These are phyloP conservation scores for Oidiodendron maius DNA, from an alignment of 495 filamentous ascomycete species.

Conservation along the genomic window DNA sequence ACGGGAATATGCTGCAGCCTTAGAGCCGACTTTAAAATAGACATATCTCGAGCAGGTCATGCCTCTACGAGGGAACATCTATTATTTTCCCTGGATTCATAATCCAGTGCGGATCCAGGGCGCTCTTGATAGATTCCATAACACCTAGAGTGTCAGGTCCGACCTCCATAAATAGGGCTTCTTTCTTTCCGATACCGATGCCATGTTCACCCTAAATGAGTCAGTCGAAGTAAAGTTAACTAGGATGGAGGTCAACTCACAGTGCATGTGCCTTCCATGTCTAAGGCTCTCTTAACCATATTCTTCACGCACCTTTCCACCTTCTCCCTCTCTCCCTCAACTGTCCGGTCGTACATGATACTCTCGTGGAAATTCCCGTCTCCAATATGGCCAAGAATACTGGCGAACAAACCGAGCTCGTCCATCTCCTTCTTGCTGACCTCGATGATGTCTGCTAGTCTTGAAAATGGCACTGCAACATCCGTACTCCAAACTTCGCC, in stretches of 20 bases:
- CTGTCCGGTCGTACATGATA: slow-evolving; percentile 71
- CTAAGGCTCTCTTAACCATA: slow-evolving; percentile 81
- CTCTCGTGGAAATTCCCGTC: slow-evolving; percentile 92
- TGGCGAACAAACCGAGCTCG: slow-evolving; percentile 75
- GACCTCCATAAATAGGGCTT: slow-evolving; percentile 72
- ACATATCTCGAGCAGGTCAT: too few species aligned
- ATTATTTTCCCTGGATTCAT: slow-evolving; percentile 93
- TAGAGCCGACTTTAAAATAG: too few species aligned
- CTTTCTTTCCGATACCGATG: slow-evolving; percentile 84
- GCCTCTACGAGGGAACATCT: slow-evolving; percentile 40
- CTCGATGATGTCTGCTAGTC: slow-evolving; percentile 85
- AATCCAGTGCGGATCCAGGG: slow-evolving; percentile 86
- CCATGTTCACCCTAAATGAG: slow-evolving; percentile 69
- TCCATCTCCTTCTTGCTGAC: slow-evolving; percentile 86
- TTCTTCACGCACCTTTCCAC: slow-evolving; percentile 78
- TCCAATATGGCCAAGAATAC: slow-evolving; percentile 73
- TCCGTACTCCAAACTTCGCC: slow-evolving; percentile 70
- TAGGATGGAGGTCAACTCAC: slow-evolving; percentile 28
- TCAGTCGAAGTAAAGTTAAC: neutral
- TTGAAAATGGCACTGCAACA: slow-evolving; percentile 81
- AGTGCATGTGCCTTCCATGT: slow-evolving; percentile 92
- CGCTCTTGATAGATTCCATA: slow-evolving; percentile 78
- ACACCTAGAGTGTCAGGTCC: slow-evolving; percentile 72
- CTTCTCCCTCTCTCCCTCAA: slow-evolving; percentile 59
- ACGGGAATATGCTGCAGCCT: too few species aligned